Conservation (phyloP, 2,329 filamentous ascomycete genomes). For the Stagonosporopsis rhizophila region DNA sequence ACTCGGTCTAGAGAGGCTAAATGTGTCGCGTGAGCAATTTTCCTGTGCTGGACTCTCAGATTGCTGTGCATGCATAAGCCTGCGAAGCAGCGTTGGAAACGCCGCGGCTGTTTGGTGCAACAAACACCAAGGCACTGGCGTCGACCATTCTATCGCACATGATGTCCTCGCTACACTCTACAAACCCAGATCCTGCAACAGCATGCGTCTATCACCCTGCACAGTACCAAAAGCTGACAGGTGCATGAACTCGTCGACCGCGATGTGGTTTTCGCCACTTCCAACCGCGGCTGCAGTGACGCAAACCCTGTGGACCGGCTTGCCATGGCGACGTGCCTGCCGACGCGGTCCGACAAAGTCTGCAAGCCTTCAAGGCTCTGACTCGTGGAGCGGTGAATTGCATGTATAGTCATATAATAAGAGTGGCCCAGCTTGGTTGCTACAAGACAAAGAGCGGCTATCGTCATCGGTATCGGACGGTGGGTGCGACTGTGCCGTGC, state of each 20-base stretch:
- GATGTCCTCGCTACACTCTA: neutral
- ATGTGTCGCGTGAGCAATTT: conserved; percentile 38
- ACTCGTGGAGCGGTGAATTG: conserved; percentile 12
- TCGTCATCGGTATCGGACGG: conserved; percentile 22
- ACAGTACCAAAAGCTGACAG: conserved; percentile 3
- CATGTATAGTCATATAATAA: conserved; percentile 4
- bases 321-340: conserved; percentile 12
- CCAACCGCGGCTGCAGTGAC: conserved; percentile 4
- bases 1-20: conserved; percentile 3
- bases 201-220: neutral
- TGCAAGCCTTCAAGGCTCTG: conserved; percentile 20
- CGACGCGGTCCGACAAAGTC: conserved; percentile 14
- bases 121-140: neutral
- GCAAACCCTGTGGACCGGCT: conserved; percentile 9
- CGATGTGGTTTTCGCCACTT: conserved; percentile 6
- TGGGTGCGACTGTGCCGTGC: conserved; percentile 13
- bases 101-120: neutral
- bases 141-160: neutral
- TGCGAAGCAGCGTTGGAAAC: neutral
- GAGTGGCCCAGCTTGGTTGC: conserved; percentile 4
- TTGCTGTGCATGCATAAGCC: neutral
- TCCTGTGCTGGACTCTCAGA: conserved; percentile 11
- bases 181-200: neutral
- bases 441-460: conserved; percentile 13
- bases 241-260: neutral